A percentile compares a stretch with the other conserved stretches of the same genome.
Evolutionary conservation across 1,139 yeast genomes (phyloP).

Genomic region (Yamadazyma atlantica): DNA sequence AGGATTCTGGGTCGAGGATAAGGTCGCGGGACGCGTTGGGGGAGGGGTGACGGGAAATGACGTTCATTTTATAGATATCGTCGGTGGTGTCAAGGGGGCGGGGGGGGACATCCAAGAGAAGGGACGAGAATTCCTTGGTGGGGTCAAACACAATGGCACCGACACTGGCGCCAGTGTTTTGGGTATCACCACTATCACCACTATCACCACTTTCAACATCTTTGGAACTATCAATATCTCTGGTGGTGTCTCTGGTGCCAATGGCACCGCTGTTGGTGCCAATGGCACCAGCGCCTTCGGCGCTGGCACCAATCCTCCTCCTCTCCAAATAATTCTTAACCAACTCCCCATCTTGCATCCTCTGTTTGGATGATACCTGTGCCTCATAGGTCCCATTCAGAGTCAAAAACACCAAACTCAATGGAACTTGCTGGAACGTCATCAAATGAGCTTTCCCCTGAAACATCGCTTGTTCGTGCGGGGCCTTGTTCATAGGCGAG

Average conservation of each 20-base stretch:
- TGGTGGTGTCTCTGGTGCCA: too few species aligned
- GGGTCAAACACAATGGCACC: slow-evolving; percentile 20
- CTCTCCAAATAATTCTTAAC: slow-evolving; percentile 24
- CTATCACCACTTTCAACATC: too few species aligned
- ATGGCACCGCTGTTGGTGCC: too few species aligned
- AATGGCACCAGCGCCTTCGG: too few species aligned
- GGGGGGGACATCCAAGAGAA: slow-evolving; percentile 13
- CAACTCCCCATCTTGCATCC: slow-evolving; percentile 27
- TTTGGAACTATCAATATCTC: too few species aligned
- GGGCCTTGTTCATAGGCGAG: slow-evolving; percentile 30
- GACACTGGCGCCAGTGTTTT: too few species aligned
- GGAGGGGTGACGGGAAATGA: slow-evolving; percentile 14
- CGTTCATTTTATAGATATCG: slow-evolving; percentile 22
- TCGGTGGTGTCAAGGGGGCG: slow-evolving; percentile 16
- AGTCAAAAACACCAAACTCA: slow-evolving; percentile 42
- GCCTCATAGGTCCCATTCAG: slow-evolving; percentile 34
- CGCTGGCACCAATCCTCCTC: too few species aligned
- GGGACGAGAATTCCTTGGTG: slow-evolving; percentile 15
- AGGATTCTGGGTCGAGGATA: slow-evolving; percentile 19
- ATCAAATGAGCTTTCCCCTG: slow-evolving; percentile 46
- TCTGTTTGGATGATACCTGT: slow-evolving; percentile 17
- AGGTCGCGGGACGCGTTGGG: slow-evolving; percentile 15
- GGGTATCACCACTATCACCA: too few species aligned
- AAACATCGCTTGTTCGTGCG: slow-evolving; percentile 27
- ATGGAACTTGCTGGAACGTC: slow-evolving; percentile 44